These are phyloP conservation scores for Epichloe hybrida DNA, from an alignment of 2,329 filamentous ascomycete species.

Conservation along the genomic window DNA sequence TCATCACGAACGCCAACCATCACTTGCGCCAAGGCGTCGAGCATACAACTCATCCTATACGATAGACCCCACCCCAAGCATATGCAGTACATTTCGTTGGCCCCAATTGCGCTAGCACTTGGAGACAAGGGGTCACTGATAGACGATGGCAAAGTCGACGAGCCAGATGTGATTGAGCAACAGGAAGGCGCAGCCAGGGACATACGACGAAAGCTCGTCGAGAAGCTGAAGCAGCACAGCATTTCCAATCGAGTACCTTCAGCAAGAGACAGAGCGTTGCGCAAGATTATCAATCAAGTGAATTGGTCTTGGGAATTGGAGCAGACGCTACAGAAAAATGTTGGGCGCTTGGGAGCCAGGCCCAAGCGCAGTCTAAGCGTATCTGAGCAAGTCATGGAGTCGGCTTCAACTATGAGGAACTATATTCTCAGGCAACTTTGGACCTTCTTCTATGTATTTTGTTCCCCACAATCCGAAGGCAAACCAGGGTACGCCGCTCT, in stretches of 20 bases:
- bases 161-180: conserved; percentile 59
- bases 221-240: conserved; percentile 81
- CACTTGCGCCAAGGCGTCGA: conserved; percentile 55
- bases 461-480: conserved; percentile 58
- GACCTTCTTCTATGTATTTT: conserved; percentile 57
- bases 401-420: conserved; percentile 74
- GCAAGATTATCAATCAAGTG: conserved; percentile 78
- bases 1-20: conserved; percentile 52
- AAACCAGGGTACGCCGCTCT: conserved; percentile 68
- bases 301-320: conserved; percentile 93
- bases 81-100: conserved; percentile 94
- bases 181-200: conserved; percentile 45
- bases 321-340: conserved; percentile 75
- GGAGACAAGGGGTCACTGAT: conserved; percentile 49
- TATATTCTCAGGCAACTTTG: conserved; percentile 55
- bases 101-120: conserved; percentile 76
- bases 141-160: conserved; percentile 22
- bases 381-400: conserved; percentile 86
- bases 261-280: conserved; percentile 67
- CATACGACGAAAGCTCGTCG: conserved; percentile 53
- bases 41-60: conserved; percentile 80
- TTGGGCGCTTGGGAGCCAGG: conserved; percentile 67
- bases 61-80: conserved; percentile 69
- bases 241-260: conserved; percentile 66
- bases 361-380: conserved; percentile 80